Conservation (phyloP, 352 stramenopile genomes). For the Phytophthora rubi region DNA sequence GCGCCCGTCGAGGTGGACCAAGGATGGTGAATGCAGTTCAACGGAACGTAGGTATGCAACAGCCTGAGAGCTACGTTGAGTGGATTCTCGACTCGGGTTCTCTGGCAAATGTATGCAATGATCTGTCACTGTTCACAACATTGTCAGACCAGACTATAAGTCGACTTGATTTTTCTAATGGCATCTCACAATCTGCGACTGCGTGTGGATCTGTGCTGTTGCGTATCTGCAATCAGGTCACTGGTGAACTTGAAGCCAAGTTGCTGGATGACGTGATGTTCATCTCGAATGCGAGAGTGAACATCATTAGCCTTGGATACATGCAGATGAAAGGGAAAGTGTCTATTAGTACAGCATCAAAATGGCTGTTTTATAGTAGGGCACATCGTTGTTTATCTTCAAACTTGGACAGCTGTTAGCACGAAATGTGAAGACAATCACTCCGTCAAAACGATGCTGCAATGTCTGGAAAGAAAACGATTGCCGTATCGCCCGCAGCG, state of each 20-base stretch:
- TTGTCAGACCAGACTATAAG: neutral
- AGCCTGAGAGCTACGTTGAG: neutral
- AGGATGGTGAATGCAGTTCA: neutral
- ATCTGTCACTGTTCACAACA: neutral
- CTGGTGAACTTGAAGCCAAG: neutral
- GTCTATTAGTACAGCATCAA: too few species aligned
- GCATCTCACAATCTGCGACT: neutral
- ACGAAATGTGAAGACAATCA: too few species aligned
- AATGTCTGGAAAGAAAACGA: too few species aligned
- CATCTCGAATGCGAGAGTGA: neutral
- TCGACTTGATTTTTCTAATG: neutral
- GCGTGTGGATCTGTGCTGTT: conserved; percentile 5
- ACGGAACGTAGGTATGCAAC: neutral
- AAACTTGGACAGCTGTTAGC: too few species aligned
- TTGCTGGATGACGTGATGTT: conserved; percentile 11
- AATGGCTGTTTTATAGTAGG: too few species aligned
- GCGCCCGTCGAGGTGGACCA: neutral
- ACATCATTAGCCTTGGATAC: conserved; percentile 12
- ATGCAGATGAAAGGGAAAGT: neutral
- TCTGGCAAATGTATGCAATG: neutral
- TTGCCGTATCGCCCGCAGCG: too few species aligned
- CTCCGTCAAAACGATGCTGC: too few species aligned
- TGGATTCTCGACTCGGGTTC: neutral
- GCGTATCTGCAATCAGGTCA: conserved; percentile 1
- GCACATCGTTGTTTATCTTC: too few species aligned